A percentile compares a stretch with the other conserved stretches of the same genome.
These are phyloP conservation scores for Fusarium proliferatum DNA, from an alignment of 2,329 filamentous ascomycete species.

Conservation along the genomic window DNA sequence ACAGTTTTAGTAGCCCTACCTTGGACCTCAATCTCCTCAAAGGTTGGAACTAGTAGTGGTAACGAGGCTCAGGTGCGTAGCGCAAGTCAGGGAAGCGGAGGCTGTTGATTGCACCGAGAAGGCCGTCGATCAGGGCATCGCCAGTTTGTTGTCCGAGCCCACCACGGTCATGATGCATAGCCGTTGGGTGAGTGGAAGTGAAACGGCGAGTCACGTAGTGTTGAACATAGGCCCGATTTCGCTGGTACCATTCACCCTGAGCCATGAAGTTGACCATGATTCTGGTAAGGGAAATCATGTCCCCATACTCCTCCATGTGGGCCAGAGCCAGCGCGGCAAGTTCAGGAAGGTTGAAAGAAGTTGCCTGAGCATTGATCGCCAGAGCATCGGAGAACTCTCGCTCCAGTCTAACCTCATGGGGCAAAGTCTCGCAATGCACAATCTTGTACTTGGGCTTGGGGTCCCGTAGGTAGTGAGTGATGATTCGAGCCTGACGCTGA, in stretches of 20 bases:
- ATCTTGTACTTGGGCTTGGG: background rate
- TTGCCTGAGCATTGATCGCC: background rate
- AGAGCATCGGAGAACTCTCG: background rate
- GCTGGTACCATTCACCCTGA: background rate
- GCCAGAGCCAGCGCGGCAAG: background rate
- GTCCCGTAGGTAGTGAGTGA: background rate
- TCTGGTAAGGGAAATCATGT: background rate
- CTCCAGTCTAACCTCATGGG: background rate
- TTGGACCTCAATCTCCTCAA: too few species aligned
- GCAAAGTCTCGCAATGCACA: background rate
- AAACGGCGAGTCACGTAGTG: background rate
- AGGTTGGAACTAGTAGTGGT: background rate
- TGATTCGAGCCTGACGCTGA: background rate
- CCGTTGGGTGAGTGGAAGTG: background rate
- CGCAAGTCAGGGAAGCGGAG: background rate
- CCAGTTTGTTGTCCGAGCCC: background rate
- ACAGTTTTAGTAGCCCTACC: background rate
- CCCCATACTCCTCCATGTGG: background rate
- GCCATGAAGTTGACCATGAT: background rate
- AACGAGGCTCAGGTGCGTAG: background rate
- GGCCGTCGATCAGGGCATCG: background rate
- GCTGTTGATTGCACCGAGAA: background rate
- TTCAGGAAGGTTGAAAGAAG: background rate
- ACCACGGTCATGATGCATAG: background rate
- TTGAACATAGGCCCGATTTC: background rate